Conservation (phyloP, 2,329 filamentous ascomycete species). For the Ceratocystis alfenasii region DNA sequence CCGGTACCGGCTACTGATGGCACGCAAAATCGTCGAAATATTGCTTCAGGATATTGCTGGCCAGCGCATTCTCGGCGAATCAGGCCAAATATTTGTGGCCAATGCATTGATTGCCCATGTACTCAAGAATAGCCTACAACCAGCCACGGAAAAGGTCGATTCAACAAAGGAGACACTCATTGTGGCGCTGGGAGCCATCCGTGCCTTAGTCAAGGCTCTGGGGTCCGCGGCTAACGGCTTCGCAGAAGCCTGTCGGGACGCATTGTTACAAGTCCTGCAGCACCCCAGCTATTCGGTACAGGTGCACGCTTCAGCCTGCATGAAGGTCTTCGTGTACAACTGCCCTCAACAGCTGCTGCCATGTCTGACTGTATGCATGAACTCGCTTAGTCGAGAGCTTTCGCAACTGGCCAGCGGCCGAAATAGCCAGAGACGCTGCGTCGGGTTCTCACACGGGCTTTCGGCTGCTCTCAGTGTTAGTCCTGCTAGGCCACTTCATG, state of each 20-base stretch:
- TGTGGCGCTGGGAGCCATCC: constrained; percentile 64
- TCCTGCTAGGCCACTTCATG: constrained; percentile 75
- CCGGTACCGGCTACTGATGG: constrained; percentile 74
- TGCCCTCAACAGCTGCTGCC: constrained; percentile 86
- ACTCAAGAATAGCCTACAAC: constrained; percentile 88
- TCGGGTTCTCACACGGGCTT: constrained; percentile 84
- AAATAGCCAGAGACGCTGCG: constrained; percentile 61
- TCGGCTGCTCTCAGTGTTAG: constrained; percentile 86
- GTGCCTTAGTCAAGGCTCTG: constrained; percentile 64
- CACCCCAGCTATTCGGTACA: constrained; percentile 96
- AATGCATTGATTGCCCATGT: constrained; percentile 74
- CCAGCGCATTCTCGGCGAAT: constrained; percentile 71
- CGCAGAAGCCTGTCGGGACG: constrained; percentile 74
- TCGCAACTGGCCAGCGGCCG: constrained; percentile 61
- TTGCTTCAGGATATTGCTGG: constrained; percentile 77
- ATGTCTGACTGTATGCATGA: constrained; percentile 91
- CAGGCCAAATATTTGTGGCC: constrained; percentile 72
- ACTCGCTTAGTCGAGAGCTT: constrained; percentile 79
- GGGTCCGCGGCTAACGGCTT: constrained; percentile 71
- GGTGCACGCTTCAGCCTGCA: constrained; percentile 71
- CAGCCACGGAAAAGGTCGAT: constrained; percentile 73
- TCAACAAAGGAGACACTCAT: constrained; percentile 79
- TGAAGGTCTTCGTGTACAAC: constrained; percentile 77
- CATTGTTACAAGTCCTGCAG: constrained; percentile 76
- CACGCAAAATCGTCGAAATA: constrained; percentile 71